Evolutionary conservation across 805 yeast species (phyloP).

Genomic region (Saccharomyces kudriavzevii): DNA sequence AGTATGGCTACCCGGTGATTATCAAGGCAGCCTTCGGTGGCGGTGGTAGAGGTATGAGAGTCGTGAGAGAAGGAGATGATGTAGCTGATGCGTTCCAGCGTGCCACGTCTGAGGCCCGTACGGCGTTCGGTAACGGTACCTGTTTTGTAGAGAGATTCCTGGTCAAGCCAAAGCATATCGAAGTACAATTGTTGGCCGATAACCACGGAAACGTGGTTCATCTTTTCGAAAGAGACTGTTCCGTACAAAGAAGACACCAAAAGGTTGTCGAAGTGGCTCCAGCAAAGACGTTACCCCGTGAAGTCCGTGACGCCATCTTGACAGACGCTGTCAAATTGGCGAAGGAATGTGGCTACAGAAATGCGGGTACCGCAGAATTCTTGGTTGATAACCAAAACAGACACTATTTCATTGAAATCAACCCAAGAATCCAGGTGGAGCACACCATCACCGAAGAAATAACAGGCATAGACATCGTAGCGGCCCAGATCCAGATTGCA

Average conservation of each 20-base stretch:
- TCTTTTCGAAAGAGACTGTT: slow-evolving; percentile 92
- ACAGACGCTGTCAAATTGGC: slow-evolving; percentile 91
- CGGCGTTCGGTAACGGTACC: slow-evolving; percentile 96
- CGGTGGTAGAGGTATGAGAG: slow-evolving; percentile 99
- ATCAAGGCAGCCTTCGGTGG: slow-evolving; percentile 98
- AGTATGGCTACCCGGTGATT: slow-evolving; percentile 90
- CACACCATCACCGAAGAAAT: slow-evolving; percentile 97
- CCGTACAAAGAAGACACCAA: slow-evolving; percentile 97
- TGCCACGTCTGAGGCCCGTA: slow-evolving; percentile 85
- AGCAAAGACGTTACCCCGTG: slow-evolving; percentile 73
- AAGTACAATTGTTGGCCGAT: slow-evolving; percentile 90
- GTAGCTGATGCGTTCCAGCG: slow-evolving; percentile 83
- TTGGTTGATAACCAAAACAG: slow-evolving; percentile 85
- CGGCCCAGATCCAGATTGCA: slow-evolving; percentile 97
- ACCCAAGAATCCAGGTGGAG: slow-evolving; percentile 95
- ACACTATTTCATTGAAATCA: slow-evolving; percentile 93
- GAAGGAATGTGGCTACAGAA: slow-evolving; percentile 73
- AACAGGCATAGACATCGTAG: slow-evolving; percentile 93
- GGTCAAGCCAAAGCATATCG: slow-evolving; percentile 92
- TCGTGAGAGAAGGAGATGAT: slow-evolving; percentile 89
- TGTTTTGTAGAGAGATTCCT: slow-evolving; percentile 92
- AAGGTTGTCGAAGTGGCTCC: slow-evolving; percentile 98
- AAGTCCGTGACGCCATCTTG: slow-evolving; percentile 81
- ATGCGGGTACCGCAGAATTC: slow-evolving; percentile 97
- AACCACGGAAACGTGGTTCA: slow-evolving; percentile 88